Evolutionary conservation across 176 grass and related monocot genomes (phyloP).

Genomic region (Themeda triandra): DNA sequence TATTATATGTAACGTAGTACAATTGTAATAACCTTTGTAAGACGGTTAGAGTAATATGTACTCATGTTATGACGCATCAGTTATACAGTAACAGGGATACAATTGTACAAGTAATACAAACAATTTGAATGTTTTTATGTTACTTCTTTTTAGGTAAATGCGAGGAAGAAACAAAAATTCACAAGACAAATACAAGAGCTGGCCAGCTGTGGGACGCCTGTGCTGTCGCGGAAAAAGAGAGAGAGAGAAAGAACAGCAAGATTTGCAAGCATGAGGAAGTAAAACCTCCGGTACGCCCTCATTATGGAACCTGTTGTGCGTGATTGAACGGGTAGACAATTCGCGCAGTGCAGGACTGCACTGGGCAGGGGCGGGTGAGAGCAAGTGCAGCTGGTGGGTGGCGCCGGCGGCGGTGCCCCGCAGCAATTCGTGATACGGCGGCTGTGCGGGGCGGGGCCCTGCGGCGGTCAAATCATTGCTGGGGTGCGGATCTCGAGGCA

Average conservation of each 20-base stretch:
- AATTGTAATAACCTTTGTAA: too few species aligned
- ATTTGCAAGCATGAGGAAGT: background rate
- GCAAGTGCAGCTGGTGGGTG: background rate
- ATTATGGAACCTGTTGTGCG: too few species aligned
- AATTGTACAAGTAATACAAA: background rate
- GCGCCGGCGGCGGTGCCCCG: background rate
- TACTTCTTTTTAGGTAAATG: background rate
- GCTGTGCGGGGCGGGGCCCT: constrained; percentile 7
- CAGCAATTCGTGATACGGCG: background rate
- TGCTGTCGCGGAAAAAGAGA: too few species aligned
- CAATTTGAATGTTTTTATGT: too few species aligned
- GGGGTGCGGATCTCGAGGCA: constrained; percentile 30
- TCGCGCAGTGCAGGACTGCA: background rate
- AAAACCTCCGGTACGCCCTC: background rate
- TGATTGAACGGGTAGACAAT: too few species aligned
- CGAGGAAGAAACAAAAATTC: background rate
- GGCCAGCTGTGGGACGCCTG: too few species aligned
- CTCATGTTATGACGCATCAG: too few species aligned
- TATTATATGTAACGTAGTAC: too few species aligned
- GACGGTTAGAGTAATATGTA: too few species aligned
- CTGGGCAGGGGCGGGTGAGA: too few species aligned
- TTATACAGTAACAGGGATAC: background rate
- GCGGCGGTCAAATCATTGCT: constrained; percentile 23
- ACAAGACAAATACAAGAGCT: too few species aligned
- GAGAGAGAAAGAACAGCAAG: too few species aligned